phyloP scores from a whole-genome alignment of 2,329 filamentous ascomycete genomes.

The Colletotrichum theobromicola region DNA sequence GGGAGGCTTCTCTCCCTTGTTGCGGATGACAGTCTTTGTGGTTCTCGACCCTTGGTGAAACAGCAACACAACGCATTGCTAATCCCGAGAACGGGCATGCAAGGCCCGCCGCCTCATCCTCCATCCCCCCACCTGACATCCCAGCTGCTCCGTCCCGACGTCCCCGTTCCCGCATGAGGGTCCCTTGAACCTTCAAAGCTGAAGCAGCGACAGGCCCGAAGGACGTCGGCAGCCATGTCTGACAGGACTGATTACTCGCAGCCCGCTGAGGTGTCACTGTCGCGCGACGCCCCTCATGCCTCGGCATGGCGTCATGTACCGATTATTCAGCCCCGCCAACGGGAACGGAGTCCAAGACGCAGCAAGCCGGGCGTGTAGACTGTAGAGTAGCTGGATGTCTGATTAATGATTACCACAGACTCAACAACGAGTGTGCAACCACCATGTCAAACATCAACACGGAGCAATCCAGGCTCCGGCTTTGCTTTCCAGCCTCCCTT shows the following conservation, averaged over 20 bases:
- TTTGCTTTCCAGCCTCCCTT: not conserved
- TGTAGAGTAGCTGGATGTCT: no score
- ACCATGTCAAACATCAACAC: not conserved
- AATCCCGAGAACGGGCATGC: not conserved
- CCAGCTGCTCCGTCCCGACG: not conserved
- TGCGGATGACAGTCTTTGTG: not conserved
- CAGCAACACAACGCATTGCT: not conserved
- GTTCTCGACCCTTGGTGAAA: not conserved
- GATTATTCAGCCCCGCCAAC: not conserved
- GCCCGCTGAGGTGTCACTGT: not conserved
- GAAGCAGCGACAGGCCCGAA: not conserved
- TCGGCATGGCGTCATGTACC: constrained; percentile 17
- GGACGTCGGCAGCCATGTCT: not conserved
- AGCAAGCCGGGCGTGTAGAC: no score
- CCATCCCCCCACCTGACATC: not conserved
- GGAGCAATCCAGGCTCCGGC: not conserved
- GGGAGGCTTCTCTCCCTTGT: not conserved
- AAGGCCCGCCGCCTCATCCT: not conserved
- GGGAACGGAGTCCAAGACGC: not conserved
- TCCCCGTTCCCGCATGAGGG: not conserved
- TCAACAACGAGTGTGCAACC: not conserved
- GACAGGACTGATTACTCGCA: not conserved
- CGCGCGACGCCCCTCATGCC: not conserved
- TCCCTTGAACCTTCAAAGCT: not conserved
- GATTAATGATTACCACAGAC: not conserved